Base-by-base conservation (phyloP, 1,284 basidiomycete species). In the Malassezia restricta region DNA sequence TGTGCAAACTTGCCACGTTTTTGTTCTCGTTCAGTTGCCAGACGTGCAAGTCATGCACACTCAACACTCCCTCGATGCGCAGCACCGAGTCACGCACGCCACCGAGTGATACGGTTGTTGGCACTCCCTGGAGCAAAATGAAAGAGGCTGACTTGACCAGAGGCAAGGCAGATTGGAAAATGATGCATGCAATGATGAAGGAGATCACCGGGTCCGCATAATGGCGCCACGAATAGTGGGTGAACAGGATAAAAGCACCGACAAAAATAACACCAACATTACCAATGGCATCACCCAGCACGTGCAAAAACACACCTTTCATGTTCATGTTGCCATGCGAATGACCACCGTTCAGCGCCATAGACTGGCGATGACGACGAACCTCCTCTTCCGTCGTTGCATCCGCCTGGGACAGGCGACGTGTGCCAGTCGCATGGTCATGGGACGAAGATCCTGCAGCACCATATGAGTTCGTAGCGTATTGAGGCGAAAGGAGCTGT, bases 231-330 rank as follows among this genome's bases (percentile, higher is more conserved):
- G 51, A 62, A n/a, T 62, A 64, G 9, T 47, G 38, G 6, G 67
- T 67, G 50, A 55, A 56, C 51, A 62, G 51, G 58, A 73, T 73
- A 58, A 73, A 68, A 8, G 96, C 79, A 59, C 94, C 94, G 5
- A 91, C 87, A 28, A 84, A 82, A 58, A 99, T 96, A 59, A 99
- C 94, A 57, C 94, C 94, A 58, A 96, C 85, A 74, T 99, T 98
- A 53, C 94, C 92, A 39, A 73, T 62, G 59, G 94, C 94, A 76
- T 99, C 94, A 32, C 94, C 92, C 38, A 98, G 75, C 27, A 98
- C 92, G 75, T 98, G 94, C 24, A 98, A 76, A 51, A 98, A 79
- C 3, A 98, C 80, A 29, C 90, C 94, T 31, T 79, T 85, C 90
- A 98, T 96, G 76, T 96, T 99, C 92, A 99, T 96, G 5, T 83